phyloP scores from a whole-genome alignment of 208 protist genomes.

The Acanthamoeba polyphaga region DNA sequence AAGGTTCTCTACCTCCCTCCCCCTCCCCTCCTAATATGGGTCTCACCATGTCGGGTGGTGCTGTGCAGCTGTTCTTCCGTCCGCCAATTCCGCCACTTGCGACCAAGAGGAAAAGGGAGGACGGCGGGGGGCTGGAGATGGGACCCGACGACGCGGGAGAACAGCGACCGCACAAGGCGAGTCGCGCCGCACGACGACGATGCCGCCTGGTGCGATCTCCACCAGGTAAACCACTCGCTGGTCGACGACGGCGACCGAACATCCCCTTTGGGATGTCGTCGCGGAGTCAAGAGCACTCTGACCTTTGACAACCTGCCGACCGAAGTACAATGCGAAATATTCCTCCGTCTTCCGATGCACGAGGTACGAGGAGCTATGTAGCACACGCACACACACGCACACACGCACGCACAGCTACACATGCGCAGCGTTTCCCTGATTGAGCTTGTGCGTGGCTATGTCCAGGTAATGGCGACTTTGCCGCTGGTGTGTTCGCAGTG shows the following conservation, averaged over 20 bases:
- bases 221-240: background rate
- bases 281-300: background rate
- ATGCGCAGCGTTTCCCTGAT: background rate
- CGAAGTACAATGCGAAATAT: constrained; percentile 5
- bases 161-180: background rate
- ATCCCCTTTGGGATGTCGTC: background rate
- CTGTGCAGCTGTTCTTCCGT: too few species aligned
- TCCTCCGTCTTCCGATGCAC: background rate
- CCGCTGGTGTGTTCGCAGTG: background rate
- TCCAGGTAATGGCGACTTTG: constrained; percentile 1
- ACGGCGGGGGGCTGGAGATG: too few species aligned
- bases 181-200: background rate
- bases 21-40: background rate
- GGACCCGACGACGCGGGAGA: too few species aligned
- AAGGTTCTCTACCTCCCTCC: background rate
- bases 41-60: too few species aligned
- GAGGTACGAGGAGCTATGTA: background rate
- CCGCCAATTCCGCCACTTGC: too few species aligned
- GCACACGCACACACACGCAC: too few species aligned
- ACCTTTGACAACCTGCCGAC: background rate
- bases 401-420: too few species aligned
- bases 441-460: background rate
- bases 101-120: background rate
- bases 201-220: background rate
- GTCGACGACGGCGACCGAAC: too few species aligned